phyloP scores from a whole-genome alignment of 208 protist genomes.

The Leishmania martiniquensis region DNA sequence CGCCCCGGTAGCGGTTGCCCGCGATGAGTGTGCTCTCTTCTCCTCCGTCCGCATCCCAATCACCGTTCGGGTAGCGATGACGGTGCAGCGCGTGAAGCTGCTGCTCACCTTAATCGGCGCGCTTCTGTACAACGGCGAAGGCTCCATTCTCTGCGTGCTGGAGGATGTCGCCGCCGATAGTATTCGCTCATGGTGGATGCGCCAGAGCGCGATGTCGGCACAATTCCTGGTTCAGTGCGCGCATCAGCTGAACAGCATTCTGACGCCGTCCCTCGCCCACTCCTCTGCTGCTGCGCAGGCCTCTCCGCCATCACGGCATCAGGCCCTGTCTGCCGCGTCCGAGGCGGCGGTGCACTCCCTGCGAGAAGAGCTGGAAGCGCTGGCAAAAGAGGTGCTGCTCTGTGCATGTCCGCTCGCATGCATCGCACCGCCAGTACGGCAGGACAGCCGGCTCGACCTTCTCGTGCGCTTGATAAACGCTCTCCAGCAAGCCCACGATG shows the following conservation, averaged over 20 bases:
- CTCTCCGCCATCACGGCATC: background rate
- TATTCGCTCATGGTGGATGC: slow-evolving; percentile 26
- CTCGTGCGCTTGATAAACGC: slow-evolving; percentile 10
- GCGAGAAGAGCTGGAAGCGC: slow-evolving; percentile 5
- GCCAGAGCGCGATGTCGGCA: slow-evolving; percentile 17
- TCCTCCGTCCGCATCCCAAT: slow-evolving; percentile 6
- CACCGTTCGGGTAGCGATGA: slow-evolving; percentile 28
- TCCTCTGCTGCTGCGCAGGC: background rate
- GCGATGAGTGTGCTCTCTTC: background rate
- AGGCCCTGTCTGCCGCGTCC: background rate
- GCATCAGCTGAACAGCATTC: slow-evolving; percentile 3
- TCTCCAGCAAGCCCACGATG: slow-evolving; percentile 9
- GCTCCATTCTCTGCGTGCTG: slow-evolving; percentile 16
- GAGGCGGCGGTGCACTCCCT: slow-evolving; percentile 1
- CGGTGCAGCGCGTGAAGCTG: slow-evolving; percentile 33
- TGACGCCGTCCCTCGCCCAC: background rate
- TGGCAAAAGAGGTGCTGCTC: slow-evolving; percentile 8
- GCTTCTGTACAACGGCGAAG: slow-evolving; percentile 14
- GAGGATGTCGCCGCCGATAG: background rate
- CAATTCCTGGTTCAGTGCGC: slow-evolving; percentile 19
- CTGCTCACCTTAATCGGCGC: slow-evolving; percentile 15
- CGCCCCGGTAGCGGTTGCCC: background rate
- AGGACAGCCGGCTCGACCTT: background rate
- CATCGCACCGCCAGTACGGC: background rate
- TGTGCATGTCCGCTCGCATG: background rate